A percentile compares a stretch with the other conserved stretches of the same genome.
Evolutionary conservation across 352 stramenopile genomes (phyloP).

Genomic region (Globisporangium parvum): DNA sequence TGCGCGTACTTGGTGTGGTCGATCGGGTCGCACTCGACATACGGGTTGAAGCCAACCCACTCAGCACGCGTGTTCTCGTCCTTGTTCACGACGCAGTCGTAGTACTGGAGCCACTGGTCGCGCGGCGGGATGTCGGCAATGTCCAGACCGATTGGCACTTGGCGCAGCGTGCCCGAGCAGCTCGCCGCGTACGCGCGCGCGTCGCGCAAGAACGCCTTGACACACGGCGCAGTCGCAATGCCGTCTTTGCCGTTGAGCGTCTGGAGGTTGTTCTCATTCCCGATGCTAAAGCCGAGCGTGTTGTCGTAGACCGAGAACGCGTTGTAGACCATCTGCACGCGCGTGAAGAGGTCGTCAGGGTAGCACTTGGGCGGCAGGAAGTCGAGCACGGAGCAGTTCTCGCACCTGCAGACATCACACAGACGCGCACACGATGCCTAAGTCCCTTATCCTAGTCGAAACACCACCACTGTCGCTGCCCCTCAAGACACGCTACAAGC

Average conservation of each 20-base stretch:
- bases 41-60: slow-evolving; percentile 44
- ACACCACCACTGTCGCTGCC: neutral
- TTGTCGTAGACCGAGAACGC: slow-evolving; percentile 73
- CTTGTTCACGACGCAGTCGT: slow-evolving; percentile 48
- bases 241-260: slow-evolving; percentile 28
- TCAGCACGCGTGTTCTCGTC: slow-evolving; percentile 44
- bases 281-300: slow-evolving; percentile 55
- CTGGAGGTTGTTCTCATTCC: slow-evolving; percentile 67
- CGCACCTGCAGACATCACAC: slow-evolving; percentile 24
- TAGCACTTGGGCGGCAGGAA: slow-evolving; percentile 41
- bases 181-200: slow-evolving; percentile 36
- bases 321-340: slow-evolving; percentile 64
- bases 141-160: slow-evolving; percentile 67
- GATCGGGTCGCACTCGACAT: slow-evolving; percentile 57
- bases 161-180: slow-evolving; percentile 33
- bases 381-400: slow-evolving; percentile 46
- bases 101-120: slow-evolving; percentile 64
- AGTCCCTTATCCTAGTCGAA: neutral
- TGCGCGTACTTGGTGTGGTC: slow-evolving; percentile 47
- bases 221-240: slow-evolving; percentile 46
- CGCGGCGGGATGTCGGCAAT: slow-evolving; percentile 63
- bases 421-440: no score
- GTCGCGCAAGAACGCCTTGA: slow-evolving; percentile 70
- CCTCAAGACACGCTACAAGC: neutral
- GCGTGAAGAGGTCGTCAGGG: slow-evolving; percentile 38